Conservation (phyloP, 2,329 filamentous ascomycete genomes). For the Fusarium sublunatum region DNA sequence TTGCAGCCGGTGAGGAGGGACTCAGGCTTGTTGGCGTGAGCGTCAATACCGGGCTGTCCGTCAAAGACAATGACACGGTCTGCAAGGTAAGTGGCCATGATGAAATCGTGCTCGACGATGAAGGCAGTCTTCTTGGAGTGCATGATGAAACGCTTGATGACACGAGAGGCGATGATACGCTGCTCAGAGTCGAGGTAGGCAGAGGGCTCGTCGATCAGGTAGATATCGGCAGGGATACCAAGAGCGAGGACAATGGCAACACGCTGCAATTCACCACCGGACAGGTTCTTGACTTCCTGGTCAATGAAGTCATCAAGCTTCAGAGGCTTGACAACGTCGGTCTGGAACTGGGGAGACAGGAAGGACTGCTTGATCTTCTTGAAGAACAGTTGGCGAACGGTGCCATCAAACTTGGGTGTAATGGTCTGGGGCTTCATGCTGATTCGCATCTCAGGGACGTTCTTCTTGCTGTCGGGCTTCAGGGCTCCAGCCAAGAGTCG, state of each 20-base stretch:
- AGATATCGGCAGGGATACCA: conserved; percentile 95
- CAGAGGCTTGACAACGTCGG: conserved; percentile 98
- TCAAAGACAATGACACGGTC: conserved; percentile 99
- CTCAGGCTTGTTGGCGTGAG: conserved; percentile 90
- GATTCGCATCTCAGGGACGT: conserved; percentile 93
- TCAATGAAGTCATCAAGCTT: conserved; percentile 99
- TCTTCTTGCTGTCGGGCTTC: conserved; percentile 84
- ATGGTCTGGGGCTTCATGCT: conserved; percentile 99
- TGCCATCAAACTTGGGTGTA: conserved; percentile 97
- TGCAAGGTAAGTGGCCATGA: conserved; percentile 83
- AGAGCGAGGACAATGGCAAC: conserved; percentile 98
- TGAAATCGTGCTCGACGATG: conserved; percentile 99
- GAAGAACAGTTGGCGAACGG: conserved; percentile 97
- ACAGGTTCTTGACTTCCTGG: conserved; percentile 98
- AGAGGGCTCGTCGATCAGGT: conserved; percentile 97
- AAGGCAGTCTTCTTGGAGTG: conserved; percentile 99
- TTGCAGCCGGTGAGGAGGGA: conserved; percentile 96
- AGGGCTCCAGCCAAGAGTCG: conserved; percentile 92
- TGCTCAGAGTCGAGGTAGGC: conserved; percentile 99
- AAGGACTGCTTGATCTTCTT: conserved; percentile 99
- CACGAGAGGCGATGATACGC: conserved; percentile 95
- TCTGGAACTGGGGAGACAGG: conserved; percentile 97
- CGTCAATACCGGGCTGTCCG: conserved; percentile 87
- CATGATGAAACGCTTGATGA: conserved; percentile 99
- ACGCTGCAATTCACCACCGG: conserved; percentile 98